These are phyloP conservation scores for Lentinula sp. DNA, from an alignment of 768 basidiomycete genomes.

Conservation along the genomic window DNA sequence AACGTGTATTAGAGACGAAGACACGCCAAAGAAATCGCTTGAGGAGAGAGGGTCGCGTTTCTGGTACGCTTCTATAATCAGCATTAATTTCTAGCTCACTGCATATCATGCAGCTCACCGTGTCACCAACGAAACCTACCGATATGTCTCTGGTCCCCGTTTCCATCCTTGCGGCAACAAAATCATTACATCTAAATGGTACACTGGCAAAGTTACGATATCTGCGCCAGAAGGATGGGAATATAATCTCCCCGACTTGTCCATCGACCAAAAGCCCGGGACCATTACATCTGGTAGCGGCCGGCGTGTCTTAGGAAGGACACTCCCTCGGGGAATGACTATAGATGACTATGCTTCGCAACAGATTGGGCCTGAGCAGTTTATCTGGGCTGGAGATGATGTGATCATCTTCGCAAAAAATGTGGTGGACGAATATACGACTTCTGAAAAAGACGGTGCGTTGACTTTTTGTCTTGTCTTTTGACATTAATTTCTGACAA, in stretches of 20 bases:
- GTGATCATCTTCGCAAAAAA: slow-evolving; percentile 63
- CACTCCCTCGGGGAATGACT: slow-evolving; percentile 56
- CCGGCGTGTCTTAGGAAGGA: slow-evolving; percentile 46
- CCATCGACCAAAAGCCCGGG: slow-evolving; percentile 14
- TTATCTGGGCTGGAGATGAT: slow-evolving; percentile 55
- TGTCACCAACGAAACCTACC: slow-evolving; percentile 71
- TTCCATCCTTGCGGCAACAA: slow-evolving; percentile 62
- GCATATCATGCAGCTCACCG: slow-evolving; percentile 1
- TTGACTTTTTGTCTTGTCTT: background rate
- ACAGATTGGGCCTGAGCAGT: slow-evolving; percentile 71
- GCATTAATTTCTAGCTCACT: background rate
- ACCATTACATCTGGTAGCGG: slow-evolving; percentile 40
- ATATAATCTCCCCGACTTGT: slow-evolving; percentile 43
- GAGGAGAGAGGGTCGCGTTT: slow-evolving; percentile 5
- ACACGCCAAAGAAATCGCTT: slow-evolving; percentile 20
- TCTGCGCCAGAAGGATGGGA: slow-evolving; percentile 75
- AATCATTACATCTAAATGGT: slow-evolving; percentile 73
- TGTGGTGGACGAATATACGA: slow-evolving; percentile 33
- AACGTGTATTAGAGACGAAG: slow-evolving; percentile 45
- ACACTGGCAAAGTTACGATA: slow-evolving; percentile 54
- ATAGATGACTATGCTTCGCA: slow-evolving; percentile 54
- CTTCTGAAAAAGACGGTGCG: background rate
- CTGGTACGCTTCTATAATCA: background rate
- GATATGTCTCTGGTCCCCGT: slow-evolving; percentile 63
- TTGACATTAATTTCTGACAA: background rate